These are phyloP conservation scores for Cercis canadensis DNA, from an alignment of 306 rosid genomes.

Conservation along the genomic window DNA sequence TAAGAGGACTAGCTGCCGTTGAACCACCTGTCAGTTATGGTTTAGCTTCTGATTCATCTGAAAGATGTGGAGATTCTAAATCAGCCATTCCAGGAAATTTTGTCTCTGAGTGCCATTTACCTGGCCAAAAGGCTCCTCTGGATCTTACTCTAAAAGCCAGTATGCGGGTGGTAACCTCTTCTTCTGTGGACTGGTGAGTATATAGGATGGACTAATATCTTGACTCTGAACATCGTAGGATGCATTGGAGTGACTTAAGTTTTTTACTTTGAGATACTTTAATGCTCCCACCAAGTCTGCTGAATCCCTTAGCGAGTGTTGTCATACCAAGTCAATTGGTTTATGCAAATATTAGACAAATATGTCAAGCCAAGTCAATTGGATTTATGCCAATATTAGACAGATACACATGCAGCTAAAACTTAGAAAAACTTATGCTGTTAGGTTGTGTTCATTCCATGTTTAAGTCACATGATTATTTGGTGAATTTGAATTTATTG, in stretches of 20 bases:
- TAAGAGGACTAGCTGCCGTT: slow-evolving; percentile 71
- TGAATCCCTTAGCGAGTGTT: slow-evolving; percentile 17
- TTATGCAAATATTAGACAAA: neutral
- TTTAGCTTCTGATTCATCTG: slow-evolving; percentile 49
- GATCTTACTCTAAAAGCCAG: slow-evolving; percentile 90
- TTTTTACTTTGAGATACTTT: slow-evolving; percentile 20
- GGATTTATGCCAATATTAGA: slow-evolving; percentile 18
- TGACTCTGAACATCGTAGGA: slow-evolving; percentile 18
- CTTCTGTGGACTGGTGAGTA: slow-evolving; percentile 67
- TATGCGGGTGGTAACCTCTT: slow-evolving; percentile 69
- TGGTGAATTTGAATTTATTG: slow-evolving; percentile 15
- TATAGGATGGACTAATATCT: slow-evolving; percentile 23
- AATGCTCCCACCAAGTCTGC: slow-evolving; percentile 2
- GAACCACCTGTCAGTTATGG: slow-evolving; percentile 46
- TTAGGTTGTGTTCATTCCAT: neutral
- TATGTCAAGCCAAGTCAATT: no score
- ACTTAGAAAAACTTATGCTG: neutral
- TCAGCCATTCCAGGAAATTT: slow-evolving; percentile 51
- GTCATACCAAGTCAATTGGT: no score
- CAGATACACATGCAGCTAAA: neutral
- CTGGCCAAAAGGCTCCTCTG: slow-evolving; percentile 78
- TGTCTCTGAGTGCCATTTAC: slow-evolving; percentile 50
- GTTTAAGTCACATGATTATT: neutral
- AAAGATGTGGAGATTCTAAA: slow-evolving; percentile 44
- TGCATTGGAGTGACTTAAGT: neutral